Base-by-base conservation (phyloP, 164 flowering plant species). In the Akebia trifoliata region DNA sequence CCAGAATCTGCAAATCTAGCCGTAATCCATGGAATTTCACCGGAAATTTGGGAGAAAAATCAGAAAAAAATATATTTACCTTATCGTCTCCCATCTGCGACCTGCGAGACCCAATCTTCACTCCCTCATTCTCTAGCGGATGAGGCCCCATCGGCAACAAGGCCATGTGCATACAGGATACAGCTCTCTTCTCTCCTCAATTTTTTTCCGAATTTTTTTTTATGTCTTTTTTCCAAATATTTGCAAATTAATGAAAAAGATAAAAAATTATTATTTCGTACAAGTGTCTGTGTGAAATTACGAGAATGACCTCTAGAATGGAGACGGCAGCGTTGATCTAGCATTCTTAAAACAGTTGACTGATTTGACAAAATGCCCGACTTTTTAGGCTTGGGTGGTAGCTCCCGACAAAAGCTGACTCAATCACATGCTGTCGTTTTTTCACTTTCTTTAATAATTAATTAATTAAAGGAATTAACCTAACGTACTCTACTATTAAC, bases 121-220 rank as follows among this genome's bases (percentile, higher is more conserved):
- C 61, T 40, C 42, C 57, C 38, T 63, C 68, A 32, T 59, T 54
- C 46, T 54, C 64, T 12, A 57, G 46, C 30, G 11, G 67, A 42
- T 46, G 66, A 54, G 67, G 62, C 60, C 73, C 73, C 61, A 69
- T 55, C 59, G 66, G 69, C 69, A 66, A 12, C 59, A 65, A 59
- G 40, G 74, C 68, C 74, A 71, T 71, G 70, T 71, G 73, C 35
- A 47, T 22, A 54, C 67, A 40, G 58, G 48, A 21, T 18, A 8
- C 59, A 18, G 5, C 43, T 37, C 25, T 26, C 34, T 26, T 9
- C 34, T 39, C 46, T 9, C 44, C 28, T 44, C 25, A 18, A 6
- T 42, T 12, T 56, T 37, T 28, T 21, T 45, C 47, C 20, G 2
- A 38, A 14, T 31, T 31, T 32, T 31, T 46, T 34, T 32, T 1